Percentiles rank a stretch among this genome's conserved stretches.
These are phyloP conservation scores for Calocybe gambosa DNA, from an alignment of 1,284 basidiomycete genomes.

Conservation along the genomic window DNA sequence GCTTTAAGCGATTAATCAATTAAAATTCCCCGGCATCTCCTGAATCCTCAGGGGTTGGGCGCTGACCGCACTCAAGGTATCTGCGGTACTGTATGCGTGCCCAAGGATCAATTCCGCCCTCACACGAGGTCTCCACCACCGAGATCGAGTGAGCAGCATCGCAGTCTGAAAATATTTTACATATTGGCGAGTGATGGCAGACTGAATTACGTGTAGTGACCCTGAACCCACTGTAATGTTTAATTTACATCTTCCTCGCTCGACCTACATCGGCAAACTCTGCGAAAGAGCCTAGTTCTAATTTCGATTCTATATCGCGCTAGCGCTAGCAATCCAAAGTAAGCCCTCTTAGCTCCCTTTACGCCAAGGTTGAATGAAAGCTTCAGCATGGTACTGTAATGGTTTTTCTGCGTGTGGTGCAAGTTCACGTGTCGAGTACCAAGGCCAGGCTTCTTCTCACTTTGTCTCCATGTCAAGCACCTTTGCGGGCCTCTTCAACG, in stretches of 20 bases:
- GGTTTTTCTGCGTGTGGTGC: slow-evolving; percentile 5
- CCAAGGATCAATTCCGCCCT: neutral
- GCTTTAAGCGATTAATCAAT: neutral
- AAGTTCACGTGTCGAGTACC: slow-evolving; percentile 11
- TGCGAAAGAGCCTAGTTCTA: neutral
- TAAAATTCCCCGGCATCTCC: neutral
- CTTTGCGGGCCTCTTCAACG: neutral
- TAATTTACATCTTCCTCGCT: neutral
- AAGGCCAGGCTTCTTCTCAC: neutral
- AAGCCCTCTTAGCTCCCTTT: slow-evolving; percentile 6
- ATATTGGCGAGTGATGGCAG: neutral
- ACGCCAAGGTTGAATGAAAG: slow-evolving; percentile 5
- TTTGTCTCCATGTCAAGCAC: neutral
- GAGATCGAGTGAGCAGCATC: neutral
- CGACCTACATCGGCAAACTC: slow-evolving; percentile 4
- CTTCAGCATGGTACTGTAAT: neutral
- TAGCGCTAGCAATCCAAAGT: neutral
- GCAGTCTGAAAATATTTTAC: neutral
- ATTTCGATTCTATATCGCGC: neutral
- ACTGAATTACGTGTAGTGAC: neutral
- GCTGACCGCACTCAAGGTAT: neutral
- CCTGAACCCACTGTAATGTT: neutral
- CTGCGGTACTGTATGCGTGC: too few relatives aligned
- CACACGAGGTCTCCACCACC: neutral
- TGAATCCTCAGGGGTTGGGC: neutral